Evolutionary conservation across 345 rosid species (phyloP), one percentile per base, ranked within the genome.

Genomic region (Brassica juncea): DNA sequence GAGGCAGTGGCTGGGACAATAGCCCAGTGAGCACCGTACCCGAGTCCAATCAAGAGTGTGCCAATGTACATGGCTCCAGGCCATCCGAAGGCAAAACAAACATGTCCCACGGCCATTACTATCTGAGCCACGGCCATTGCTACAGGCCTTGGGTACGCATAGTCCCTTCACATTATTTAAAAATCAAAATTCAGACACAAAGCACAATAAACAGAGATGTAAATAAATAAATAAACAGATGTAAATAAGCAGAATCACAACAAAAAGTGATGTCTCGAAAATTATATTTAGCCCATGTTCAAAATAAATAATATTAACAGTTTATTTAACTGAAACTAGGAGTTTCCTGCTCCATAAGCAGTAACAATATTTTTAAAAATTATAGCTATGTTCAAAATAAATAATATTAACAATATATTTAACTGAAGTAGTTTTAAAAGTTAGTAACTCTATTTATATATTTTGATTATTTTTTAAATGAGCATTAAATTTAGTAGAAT

Each of bases 11-110:
- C 99, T 2, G 99, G 99, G 62, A 96, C 94, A 54, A 96, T 92
- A n/a, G 98, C 98, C 99, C 98, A 96, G 55, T 93, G 98, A 12
- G 98, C 89, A 16, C 99, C 99, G 52, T 96, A 93, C 49, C 98
- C 97, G 6, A 92, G 94, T 11, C 99, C 99, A 8, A 90, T 92
- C 86, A 96, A 63, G 60, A 93, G 84, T 2, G 99, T 96, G 28
- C 97, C 99, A 15, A 92, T 80, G 82, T 96, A 66, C 97, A 96
- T 87, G 5, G 93, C 90, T 68, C 95, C 95, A 4, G 98, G 95
- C 98, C 98, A 93, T 63, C 97, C 99, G 49, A 84, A 88, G 25
- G 95, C 99, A 54, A 89, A 87, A 90, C 93, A 90, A 58, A 96
- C 19, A 65, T 96, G 98, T 25, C 98, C 99, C 6, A 93, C 73